Evolutionary conservation across 2,329 filamentous ascomycete species (phyloP).

Genomic region (Hypoxylon sp.): DNA sequence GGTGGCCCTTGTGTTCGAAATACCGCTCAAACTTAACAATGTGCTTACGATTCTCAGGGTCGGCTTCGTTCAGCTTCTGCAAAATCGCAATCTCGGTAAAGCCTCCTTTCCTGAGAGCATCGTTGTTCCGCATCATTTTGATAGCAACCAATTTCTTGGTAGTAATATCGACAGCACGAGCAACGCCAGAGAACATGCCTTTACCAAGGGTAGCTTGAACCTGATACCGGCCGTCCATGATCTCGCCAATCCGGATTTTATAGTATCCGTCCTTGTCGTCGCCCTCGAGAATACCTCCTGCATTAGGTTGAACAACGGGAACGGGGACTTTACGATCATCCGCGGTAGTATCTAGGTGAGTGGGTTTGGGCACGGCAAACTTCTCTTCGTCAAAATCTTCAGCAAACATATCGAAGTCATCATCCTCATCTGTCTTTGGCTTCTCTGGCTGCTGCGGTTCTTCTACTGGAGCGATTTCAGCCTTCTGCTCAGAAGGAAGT

Average conservation of each 20-base stretch:
- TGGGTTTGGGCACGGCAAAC: slow-evolving; percentile 68
- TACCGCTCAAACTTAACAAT: slow-evolving; percentile 88
- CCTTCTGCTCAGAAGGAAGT: slow-evolving; percentile 57
- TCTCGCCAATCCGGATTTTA: slow-evolving; percentile 91
- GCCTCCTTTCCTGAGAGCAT: slow-evolving; percentile 90
- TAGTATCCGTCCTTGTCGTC: slow-evolving; percentile 97
- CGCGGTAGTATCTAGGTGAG: slow-evolving; percentile 56
- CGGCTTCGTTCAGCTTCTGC: slow-evolving; percentile 86
- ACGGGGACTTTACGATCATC: slow-evolving; percentile 65
- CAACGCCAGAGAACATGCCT: slow-evolving; percentile 98
- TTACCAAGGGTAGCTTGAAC: slow-evolving; percentile 89
- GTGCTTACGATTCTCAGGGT: slow-evolving; percentile 91
- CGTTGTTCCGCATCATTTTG: slow-evolving; percentile 98
- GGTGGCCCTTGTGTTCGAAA: slow-evolving; percentile 94
- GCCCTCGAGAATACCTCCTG: slow-evolving; percentile 86
- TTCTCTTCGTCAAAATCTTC: slow-evolving; percentile 80
- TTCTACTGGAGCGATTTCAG: slow-evolving; percentile 55
- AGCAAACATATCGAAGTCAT: slow-evolving; percentile 91
- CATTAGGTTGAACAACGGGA: slow-evolving; percentile 66
- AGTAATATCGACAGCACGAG: slow-evolving; percentile 83
- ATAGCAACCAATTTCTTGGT: slow-evolving; percentile 87
- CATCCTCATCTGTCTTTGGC: slow-evolving; percentile 69
- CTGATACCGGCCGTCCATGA: slow-evolving; percentile 90
- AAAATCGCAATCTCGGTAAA: slow-evolving; percentile 95
- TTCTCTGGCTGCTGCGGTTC: slow-evolving; percentile 57